Evolutionary conservation across 768 basidiomycete genomes (phyloP), one percentile per base, ranked within the genome.

Genomic region (Antrodiella citrinella): DNA sequence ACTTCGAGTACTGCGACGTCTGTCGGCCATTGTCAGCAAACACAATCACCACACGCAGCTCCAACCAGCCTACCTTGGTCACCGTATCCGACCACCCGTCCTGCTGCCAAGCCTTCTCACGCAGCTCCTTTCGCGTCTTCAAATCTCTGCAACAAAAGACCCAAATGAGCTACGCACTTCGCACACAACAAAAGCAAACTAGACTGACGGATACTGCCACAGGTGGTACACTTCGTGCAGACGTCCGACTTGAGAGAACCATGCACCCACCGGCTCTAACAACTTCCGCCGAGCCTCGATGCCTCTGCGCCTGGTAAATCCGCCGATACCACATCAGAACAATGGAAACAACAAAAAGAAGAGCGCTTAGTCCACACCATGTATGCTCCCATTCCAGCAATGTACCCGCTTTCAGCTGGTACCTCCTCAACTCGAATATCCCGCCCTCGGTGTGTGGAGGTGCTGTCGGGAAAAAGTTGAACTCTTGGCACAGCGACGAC

Each of bases 71-170:
- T 57, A 83, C 93, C 83, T 94, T 91, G 54, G 84, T 82, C 26
- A 95, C 92, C 0, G 92, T 95, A 66, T 90, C 89, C 41, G 88
- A 86, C 95, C 95, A 99, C 3, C 91, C 92, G 54, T 94, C 91
- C 57, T 91, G 75, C 60, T 89, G 79, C 95, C 95, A 99, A 20
- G 93, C 92, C 64, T 84, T 80, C 66, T 95, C 89, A 39, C 95
- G 77, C 40, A 74, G 81, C 56, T 87, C 82, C 67, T 92, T 95
- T 52, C 95, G 76, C 5, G 76, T 77, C 54, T 91, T 82, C 50
- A 96, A 73, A 59, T 80, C 79, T 50, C 87, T 88, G 53, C 30
- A 15, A 35, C 30, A 35, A 35, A 35, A 35, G 30, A 35, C 30
- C 7, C 11, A n/a, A 47, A 19, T 18, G 45, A 46, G 38, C 26